Base-by-base conservation (phyloP, 1,284 basidiomycete species). In the Pseudozyma thailandica region DNA sequence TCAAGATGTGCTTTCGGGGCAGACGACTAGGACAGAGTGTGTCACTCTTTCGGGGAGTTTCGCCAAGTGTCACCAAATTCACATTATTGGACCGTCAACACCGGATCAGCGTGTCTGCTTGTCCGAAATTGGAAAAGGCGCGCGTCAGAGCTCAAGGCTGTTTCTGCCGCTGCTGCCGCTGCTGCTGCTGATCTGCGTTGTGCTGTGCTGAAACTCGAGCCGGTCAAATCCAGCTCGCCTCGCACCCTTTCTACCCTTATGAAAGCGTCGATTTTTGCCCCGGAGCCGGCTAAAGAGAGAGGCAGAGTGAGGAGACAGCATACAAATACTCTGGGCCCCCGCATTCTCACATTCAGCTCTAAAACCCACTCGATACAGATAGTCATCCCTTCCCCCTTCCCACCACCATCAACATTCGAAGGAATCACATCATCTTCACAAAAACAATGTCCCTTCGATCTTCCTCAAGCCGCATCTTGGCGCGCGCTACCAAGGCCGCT, bases 361-460 rank as follows among this genome's bases (percentile, higher is more conserved):
- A 16, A 41, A 23, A 13, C 9, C 21, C 18, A 18, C 20, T 23
- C 20, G 6, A 41, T 12, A 16, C 39, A 18, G 4, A 27, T 21
- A 13, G 37, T 33, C 25, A 6, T 4, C 39, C 8, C 13, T 9
- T 42, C 15, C 20, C 10, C 35, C 16, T 18, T 4, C 12, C 35
- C 16, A 4, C n/a, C 44, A 31, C 21, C 13, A 25, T n/a, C 28
- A 21, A 31, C 6, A 20, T 20, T n/a, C n/a, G n/a, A n/a, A n/a
- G n/a, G n/a, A n/a, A n/a, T n/a, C n/a, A n/a, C n/a, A n/a, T n/a
- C n/a, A n/a, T n/a, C n/a, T n/a, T n/a, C n/a, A n/a, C n/a, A n/a
- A n/a, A n/a, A n/a, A 54, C 18, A 27, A 70, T 70, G 66, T 70
- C 66, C 10, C 57, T 70, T 27, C 66, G 66, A 44, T 57, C 60